Evolutionary conservation across 2,329 filamentous ascomycete genomes (phyloP).

Genomic region (Bipolaris cookei): DNA sequence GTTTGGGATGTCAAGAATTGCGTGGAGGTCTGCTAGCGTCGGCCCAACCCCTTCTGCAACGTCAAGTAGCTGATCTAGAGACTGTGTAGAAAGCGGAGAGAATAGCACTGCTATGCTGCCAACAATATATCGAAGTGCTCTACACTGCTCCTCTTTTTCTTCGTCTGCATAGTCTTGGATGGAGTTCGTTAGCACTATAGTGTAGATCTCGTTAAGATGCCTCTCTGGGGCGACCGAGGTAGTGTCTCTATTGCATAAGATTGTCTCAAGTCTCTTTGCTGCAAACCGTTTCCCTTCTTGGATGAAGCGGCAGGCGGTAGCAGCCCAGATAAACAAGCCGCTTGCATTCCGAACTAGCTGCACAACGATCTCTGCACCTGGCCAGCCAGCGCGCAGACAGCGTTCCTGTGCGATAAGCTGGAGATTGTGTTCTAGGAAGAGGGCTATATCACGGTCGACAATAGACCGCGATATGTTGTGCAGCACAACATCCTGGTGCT

Average conservation of each 20-base stretch:
- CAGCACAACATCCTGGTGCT: conserved; percentile 23
- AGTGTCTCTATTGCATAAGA: not conserved
- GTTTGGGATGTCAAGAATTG: not conserved
- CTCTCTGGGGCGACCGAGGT: conserved; percentile 7
- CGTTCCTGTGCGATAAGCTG: not conserved
- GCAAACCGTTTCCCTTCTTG: conserved; percentile 7
- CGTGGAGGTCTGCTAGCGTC: not conserved
- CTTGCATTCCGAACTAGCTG: conserved; percentile 35
- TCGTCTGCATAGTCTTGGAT: conserved; percentile 5
- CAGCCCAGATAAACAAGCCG: no score
- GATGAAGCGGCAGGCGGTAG: conserved; percentile 1
- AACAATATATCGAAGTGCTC: conserved; percentile 4
- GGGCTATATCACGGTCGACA: conserved; percentile 21
- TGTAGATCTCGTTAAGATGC: conserved; percentile 14
- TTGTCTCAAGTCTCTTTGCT: conserved; percentile 7
- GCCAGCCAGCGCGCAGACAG: conserved; percentile 16
- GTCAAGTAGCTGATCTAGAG: not conserved
- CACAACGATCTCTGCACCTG: conserved; percentile 26
- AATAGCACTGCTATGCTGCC: conserved; percentile 17
- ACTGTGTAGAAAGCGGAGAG: conserved; percentile 14
- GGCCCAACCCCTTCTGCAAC: not conserved
- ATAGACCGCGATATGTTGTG: no score
- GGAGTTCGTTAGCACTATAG: conserved; percentile 13
- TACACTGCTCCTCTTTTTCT: conserved; percentile 10
- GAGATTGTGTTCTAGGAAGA: conserved; percentile 22